Conservation (phyloP, 495 filamentous ascomycete species). For the Lasiosphaeria miniovina region DNA sequence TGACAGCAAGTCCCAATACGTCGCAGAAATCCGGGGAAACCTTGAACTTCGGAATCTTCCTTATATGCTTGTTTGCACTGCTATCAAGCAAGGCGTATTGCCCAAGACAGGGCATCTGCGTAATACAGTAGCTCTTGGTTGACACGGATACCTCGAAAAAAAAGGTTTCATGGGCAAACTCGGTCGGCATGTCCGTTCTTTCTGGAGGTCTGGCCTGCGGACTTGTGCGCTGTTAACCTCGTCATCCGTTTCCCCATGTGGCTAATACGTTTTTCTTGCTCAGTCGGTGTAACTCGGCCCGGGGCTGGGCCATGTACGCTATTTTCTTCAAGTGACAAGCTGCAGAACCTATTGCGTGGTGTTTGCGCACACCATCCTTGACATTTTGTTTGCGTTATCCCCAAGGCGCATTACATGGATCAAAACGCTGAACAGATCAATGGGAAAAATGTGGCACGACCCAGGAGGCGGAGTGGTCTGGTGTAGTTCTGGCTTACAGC, state of each 20-base stretch:
- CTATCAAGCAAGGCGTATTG: background rate
- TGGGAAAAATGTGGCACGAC: background rate
- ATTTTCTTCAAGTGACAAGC: slow-evolving; percentile 15
- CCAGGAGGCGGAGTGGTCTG: background rate
- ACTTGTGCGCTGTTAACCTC: background rate
- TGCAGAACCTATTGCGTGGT: slow-evolving; percentile 15
- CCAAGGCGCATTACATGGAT: background rate
- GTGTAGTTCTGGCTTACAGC: too few species aligned
- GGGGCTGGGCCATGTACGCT: slow-evolving; percentile 3
- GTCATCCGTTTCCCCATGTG: background rate
- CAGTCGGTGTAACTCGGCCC: slow-evolving; percentile 5
- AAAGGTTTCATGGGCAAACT: background rate
- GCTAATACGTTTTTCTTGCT: background rate
- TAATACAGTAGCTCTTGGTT: background rate
- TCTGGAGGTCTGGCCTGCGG: background rate
- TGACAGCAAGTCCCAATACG: slow-evolving; percentile 6
- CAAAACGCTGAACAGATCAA: background rate
- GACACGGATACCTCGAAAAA: background rate
- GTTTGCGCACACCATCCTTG: slow-evolving; percentile 10
- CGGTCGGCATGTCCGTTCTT: background rate
- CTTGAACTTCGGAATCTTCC: background rate
- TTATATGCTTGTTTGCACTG: background rate
- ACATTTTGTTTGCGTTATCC: slow-evolving; percentile 1
- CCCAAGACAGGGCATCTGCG: background rate
- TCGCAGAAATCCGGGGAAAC: slow-evolving; percentile 10